Conservation (phyloP, 768 basidiomycete genomes). For the Rhodotorula kratochvilovae region DNA sequence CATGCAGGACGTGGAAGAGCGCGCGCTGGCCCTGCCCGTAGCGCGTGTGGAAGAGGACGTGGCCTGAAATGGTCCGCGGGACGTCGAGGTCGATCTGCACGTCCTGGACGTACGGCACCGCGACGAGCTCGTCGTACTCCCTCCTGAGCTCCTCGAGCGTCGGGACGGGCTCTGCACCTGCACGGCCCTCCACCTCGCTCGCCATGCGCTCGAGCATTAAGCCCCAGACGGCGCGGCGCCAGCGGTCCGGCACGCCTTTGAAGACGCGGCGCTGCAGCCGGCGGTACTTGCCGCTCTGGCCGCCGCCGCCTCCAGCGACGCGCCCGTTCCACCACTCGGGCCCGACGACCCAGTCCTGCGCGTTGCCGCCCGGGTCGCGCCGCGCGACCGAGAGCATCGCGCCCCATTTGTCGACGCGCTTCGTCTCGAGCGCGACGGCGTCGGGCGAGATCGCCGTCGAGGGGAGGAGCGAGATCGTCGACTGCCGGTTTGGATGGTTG, state of each 20-base stretch:
- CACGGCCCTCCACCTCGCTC: constrained; percentile 1
- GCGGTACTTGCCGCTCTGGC: constrained; percentile 33
- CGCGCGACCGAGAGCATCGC: constrained; percentile 65
- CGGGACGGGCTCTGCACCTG: neutral
- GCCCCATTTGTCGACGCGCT: constrained; percentile 87
- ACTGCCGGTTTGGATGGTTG: constrained; percentile 32
- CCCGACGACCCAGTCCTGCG: constrained; percentile 63
- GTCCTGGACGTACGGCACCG: constrained; percentile 80
- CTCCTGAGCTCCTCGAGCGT: constrained; percentile 12
- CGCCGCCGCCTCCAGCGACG: constrained; percentile 7
- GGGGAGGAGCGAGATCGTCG: constrained; percentile 46
- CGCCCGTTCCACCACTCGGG: constrained; percentile 18
- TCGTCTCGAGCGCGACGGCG: constrained; percentile 58
- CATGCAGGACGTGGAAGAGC: constrained; percentile 86
- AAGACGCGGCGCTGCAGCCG: constrained; percentile 64
- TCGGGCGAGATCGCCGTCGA: constrained; percentile 46
- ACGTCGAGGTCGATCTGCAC: constrained; percentile 98
- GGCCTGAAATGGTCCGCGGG: constrained; percentile 88
- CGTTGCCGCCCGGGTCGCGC: constrained; percentile 73
- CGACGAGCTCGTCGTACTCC: constrained; percentile 51
- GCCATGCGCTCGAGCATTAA: constrained; percentile 29
- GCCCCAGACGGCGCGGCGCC: constrained; percentile 87
- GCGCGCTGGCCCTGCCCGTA: constrained; percentile 95
- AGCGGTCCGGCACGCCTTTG: constrained; percentile 95
- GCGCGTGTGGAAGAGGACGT: constrained; percentile 87